Base-by-base conservation (phyloP, 768 basidiomycete genomes). In the Termitomyces heimii region DNA sequence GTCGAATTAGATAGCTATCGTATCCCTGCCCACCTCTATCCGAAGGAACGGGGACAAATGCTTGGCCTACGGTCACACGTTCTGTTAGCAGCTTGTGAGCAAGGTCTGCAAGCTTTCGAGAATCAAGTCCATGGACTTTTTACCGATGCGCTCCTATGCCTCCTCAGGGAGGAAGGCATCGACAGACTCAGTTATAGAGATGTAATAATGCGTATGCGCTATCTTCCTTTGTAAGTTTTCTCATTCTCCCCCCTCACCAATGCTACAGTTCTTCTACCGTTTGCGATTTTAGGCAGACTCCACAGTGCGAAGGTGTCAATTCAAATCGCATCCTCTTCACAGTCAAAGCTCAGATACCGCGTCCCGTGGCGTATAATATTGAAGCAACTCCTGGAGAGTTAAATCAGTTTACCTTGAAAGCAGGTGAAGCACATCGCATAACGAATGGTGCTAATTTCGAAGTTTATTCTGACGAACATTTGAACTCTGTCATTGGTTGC, bases 81-180 rank as follows among this genome's bases (percentile, higher is more conserved):
- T n/a, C 26, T 57, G 10, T 47, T 60, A 26, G 60, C 60, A n/a
- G 60, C 60, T 16, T 58, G 60, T 49, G 51, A 48, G 12, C 39
- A 10, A 12, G 24, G 32, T 7, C 42, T 55, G n/a, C 3, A 2
- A 5, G 57, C 60, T 22, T 20, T 4, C 4, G 57, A 61, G 34
- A 40, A 29, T 16, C 18, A 13, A 4, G 20, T 32, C 6, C 46
- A 28, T 50, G 60, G 56, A 56, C 18, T 18, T 18, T 56, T 60
- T 35, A 60, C 58, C 9, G 0, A 34, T 12, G 48, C 32, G n/a
- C 54, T 60, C 52, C 16, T 56, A 10, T 9, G 12, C 42, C n/a
- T 58, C 24, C 46, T 54, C 0, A 12, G 8, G 13, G 1, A 39
- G 10, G 24, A 55, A 44, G 53, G 20, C 16, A 26, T 55, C 20